phyloP scores from a whole-genome alignment of 2,329 filamentous ascomycete species.

The Fusarium haematococcum region DNA sequence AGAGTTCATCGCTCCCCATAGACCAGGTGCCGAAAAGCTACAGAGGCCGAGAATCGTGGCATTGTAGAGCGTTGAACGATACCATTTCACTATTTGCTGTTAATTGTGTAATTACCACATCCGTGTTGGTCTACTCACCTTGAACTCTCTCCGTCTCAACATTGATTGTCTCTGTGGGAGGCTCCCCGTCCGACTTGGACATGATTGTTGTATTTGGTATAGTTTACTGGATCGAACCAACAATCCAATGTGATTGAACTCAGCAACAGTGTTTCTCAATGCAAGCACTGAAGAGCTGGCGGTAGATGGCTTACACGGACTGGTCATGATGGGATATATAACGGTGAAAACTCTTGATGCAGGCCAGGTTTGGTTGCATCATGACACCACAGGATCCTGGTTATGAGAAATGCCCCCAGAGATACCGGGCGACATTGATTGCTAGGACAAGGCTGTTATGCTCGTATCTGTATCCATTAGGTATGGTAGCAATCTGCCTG shows the following conservation, averaged over 20 bases:
- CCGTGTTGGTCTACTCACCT: not conserved
- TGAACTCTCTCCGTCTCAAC: not conserved
- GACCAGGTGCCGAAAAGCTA: slow-evolving; percentile 2
- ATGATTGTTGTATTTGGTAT: not conserved
- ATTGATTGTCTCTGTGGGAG: not conserved
- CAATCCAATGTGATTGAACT: not conserved
- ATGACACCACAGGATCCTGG: not conserved
- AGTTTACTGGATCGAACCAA: not conserved
- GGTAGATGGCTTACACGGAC: not conserved
- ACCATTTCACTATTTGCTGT: not conserved
- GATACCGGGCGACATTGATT: not conserved
- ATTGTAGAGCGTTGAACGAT: not conserved
- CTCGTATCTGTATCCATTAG: not conserved
- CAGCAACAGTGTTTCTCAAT: not conserved
- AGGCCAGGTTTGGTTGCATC: not conserved
- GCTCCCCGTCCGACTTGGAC: not conserved
- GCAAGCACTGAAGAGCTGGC: not conserved
- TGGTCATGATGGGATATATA: not conserved
- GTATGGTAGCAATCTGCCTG: not conserved
- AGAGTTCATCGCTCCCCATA: slow-evolving; percentile 44
- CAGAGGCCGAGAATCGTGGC: not conserved
- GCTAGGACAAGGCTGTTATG: not conserved
- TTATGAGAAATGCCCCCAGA: not conserved
- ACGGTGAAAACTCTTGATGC: not conserved
- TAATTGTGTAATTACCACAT: not conserved